Percentiles rank a stretch among this genome's conserved stretches.
Conservation (phyloP, 1,284 basidiomycete species). For the Wolfiporia cocos region DNA sequence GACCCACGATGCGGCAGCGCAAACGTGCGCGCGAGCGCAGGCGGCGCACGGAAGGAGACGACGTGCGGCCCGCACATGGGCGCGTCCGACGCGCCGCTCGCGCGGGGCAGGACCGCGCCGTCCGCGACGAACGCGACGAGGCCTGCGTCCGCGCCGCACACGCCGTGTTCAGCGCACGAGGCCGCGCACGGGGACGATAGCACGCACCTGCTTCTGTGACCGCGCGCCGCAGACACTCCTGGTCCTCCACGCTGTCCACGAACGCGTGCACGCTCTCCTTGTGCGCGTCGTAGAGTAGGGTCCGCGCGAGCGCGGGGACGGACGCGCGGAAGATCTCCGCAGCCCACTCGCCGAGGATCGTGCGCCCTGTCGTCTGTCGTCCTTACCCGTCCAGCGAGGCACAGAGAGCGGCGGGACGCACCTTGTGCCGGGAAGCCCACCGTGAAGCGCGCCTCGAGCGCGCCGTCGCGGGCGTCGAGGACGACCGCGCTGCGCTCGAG, state of each 20-base stretch:
- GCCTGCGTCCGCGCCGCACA: constrained; percentile 3
- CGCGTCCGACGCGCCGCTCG: constrained; percentile 15
- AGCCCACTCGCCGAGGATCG: constrained; percentile 13
- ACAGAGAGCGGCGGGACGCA: neutral
- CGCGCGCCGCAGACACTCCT: constrained; percentile 12
- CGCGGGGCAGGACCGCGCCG: constrained; percentile 17
- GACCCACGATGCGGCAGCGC: constrained; percentile 12
- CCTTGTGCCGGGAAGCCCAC: constrained; percentile 18
- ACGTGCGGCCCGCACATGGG: constrained; percentile 9
- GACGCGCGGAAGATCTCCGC: constrained; percentile 7
- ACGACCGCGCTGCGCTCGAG: constrained; percentile 15
- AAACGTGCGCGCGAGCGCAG: constrained; percentile 12
- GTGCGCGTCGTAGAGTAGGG: constrained; percentile 10
- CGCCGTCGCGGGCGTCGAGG: constrained; percentile 3
- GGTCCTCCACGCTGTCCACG: constrained; percentile 17
- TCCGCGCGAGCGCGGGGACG: constrained; percentile 8
- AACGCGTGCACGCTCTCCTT: constrained; percentile 8
- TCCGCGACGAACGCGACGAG: constrained; percentile 18
- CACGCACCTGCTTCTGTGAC: constrained; percentile 6
- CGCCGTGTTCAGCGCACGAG: too few relatives aligned
- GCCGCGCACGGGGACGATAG: neutral
- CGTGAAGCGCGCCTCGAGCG: constrained; percentile 16
- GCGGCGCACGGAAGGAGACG: constrained; percentile 14
- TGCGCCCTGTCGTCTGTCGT: constrained; percentile 7
- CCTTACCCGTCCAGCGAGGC: neutral